Evolutionary conservation across 2,329 filamentous ascomycete genomes (phyloP), one percentile per base, ranked within the genome.

Genomic region (Fusarium sp.): DNA sequence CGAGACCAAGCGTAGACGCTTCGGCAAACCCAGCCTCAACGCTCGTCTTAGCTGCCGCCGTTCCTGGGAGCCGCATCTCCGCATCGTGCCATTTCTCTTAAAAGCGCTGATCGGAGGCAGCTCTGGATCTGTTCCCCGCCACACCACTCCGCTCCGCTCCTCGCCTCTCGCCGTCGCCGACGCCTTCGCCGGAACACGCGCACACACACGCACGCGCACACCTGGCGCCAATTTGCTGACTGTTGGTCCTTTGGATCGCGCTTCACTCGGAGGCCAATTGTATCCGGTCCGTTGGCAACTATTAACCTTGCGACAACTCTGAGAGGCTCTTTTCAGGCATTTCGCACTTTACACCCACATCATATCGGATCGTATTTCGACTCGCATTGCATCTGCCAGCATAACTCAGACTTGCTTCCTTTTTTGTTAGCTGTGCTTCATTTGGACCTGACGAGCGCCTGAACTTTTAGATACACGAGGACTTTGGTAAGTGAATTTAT

Each of bases 141-240:
- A 60, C 57, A 38, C 52, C 27, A 63, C 59, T 75, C 56, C 59
- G 65, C 65, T 74, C 69, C 47, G 54, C 38, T 73, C 45, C 54
- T 59, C 69, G 72, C 66, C 54, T 59, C 50, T 77, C 75, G 72
- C 74, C 65, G 65, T 72, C 63, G 66, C 75, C 69, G 66, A 69
- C 69, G 68, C 72, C 63, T 58, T 69, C 68, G 67, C 75, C 70
- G 72, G 71, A 74, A 63, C 47, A 75, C 66, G 47, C 64, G 62
- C 54, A 57, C 33, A 52, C 59, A 54, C 54, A 58, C 33, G 56
- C 59, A 54, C 56, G 20, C 45, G 42, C 54, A 58, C 27, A 42
- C 35, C 50, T 42, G 47, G 33, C 61, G 33, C 47, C 47, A 63
- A 63, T 22, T 42, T 59, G 63, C 63, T 59, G 63, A 61, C 31